Percentiles rank a stretch among this genome's conserved stretches.
Evolutionary conservation across 345 rosid species (phyloP).

Genomic region (Excoecaria agallocha): DNA sequence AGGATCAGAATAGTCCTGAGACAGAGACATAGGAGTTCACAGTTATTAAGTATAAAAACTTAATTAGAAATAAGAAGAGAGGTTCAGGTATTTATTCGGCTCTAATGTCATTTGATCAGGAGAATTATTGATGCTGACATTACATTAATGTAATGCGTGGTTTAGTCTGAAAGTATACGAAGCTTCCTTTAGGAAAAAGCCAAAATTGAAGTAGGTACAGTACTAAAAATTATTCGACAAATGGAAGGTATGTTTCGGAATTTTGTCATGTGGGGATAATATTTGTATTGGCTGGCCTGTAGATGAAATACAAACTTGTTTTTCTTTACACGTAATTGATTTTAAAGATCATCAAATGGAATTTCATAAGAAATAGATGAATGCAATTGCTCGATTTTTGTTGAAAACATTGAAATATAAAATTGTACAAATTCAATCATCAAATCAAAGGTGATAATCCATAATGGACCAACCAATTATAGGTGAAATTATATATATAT

Average conservation of each 20-base stretch:
- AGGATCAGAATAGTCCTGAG: slow-evolving; percentile 15
- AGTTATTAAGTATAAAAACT: neutral
- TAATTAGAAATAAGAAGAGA: neutral
- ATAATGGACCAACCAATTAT: no score
- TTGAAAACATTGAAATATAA: no score
- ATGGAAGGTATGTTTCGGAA: neutral
- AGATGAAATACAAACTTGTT: no score
- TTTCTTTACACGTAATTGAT: no score
- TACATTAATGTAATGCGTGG: neutral
- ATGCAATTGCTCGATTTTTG: no score
- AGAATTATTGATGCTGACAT: neutral
- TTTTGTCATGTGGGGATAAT: neutral
- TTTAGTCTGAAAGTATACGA: slow-evolving; percentile 16
- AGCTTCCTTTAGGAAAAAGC: slow-evolving; percentile 28
- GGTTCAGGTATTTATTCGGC: neutral
- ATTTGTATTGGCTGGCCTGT: no score
- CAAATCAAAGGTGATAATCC: no score
- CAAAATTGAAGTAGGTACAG: slow-evolving; percentile 13
- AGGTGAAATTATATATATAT: no score
- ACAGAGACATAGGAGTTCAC: slow-evolving; percentile 25
- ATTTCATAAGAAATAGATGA: no score
- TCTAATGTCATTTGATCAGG: neutral
- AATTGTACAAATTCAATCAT: no score
- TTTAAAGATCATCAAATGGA: no score
- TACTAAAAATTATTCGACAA: no score